phyloP scores from a whole-genome alignment of 306 rosid genomes.

The Castanospermum australe region DNA sequence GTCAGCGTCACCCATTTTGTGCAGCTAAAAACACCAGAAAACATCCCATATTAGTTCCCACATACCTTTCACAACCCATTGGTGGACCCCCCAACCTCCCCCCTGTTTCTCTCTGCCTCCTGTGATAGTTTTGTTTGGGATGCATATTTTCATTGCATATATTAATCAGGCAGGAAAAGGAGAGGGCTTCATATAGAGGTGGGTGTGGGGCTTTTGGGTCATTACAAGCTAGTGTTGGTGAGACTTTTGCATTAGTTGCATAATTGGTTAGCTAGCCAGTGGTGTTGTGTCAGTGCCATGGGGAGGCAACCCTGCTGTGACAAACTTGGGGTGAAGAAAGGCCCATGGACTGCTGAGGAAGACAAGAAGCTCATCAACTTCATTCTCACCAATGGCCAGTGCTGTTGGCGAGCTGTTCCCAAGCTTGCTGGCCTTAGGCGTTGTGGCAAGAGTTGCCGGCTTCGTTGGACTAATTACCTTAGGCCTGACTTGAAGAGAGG shows the following conservation, averaged over 20 bases:
- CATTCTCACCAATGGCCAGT: constrained; percentile 89
- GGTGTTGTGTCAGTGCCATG: constrained; percentile 40
- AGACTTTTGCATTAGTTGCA: constrained; percentile 32
- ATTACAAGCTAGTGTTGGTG: constrained; percentile 41
- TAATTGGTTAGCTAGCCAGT: constrained; percentile 9
- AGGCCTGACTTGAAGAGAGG: constrained; percentile 94
- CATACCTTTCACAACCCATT: constrained; percentile 61
- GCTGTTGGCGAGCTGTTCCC: constrained; percentile 98
- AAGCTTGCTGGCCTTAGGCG: constrained; percentile 92
- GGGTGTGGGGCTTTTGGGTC: constrained; percentile 54
- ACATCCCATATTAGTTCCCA: constrained; percentile 56
- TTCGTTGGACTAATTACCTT: constrained; percentile 97
- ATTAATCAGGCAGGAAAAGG: constrained; percentile 37
- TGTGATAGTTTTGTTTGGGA: neutral
- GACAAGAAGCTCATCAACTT: constrained; percentile 90
- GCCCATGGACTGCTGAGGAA: constrained; percentile 95
- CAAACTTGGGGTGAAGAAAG: constrained; percentile 95
- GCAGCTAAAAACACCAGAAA: constrained; percentile 39
- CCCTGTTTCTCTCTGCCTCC: constrained; percentile 31
- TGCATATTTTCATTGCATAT: constrained; percentile 23
- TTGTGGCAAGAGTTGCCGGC: constrained; percentile 94
- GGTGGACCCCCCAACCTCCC: constrained; percentile 49
- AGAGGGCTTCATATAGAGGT: constrained; percentile 48
- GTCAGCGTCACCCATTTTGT: constrained; percentile 50
- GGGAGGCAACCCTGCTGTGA: constrained; percentile 98